Evolutionary conservation across 1,139 yeast species (phyloP), one percentile per base, ranked within the genome.

Genomic region (Geotrichum phurueaensis): DNA sequence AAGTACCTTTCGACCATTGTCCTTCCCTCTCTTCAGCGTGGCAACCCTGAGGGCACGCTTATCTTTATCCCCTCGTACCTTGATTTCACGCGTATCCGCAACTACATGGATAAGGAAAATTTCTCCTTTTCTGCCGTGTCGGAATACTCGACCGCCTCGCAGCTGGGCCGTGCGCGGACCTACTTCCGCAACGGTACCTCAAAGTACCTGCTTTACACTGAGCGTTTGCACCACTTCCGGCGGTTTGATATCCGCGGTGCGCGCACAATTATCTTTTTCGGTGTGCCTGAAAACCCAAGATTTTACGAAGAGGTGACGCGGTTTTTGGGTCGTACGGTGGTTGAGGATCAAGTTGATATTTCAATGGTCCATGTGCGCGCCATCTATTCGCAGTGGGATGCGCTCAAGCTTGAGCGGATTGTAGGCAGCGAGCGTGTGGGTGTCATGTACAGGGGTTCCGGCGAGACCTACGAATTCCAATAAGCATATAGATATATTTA

Each of bases 151-250:
- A 75, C 84, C 2, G 88, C 84, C 66, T 79, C 88, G 15, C 87
- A 87, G 62, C 73, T 90, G 50, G 83, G 92, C 0, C 80, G 89
- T 60, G 83, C 86, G 20, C 81, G 99, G 67, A 81, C 89, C 6
- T 76, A 80, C 49, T 94, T 94, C 70, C 78, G 78, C 10, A 69
- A 73, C 15, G 91, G 94, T 0, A 81, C 85, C 61, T 79, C 82
- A 51, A 88, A 89, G 68, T 81, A 92, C 43, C 72, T 95, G 75
- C 73, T 94, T 22, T 91, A 91, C 74, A 89, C 97, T 0, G 98
- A 94, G 69, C 87, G 99, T 79, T 78, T 92, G 72, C 99, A 94
- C 71, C 95, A 89, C 71, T 94, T 86, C 77, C 82, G 97, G 66
- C 79, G 98, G 61, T 91, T 83, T 71, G 94, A 89, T 62, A 78